Base-by-base conservation (phyloP, 805 yeast genomes). In the Maudiozyma serrabonitensis region DNA sequence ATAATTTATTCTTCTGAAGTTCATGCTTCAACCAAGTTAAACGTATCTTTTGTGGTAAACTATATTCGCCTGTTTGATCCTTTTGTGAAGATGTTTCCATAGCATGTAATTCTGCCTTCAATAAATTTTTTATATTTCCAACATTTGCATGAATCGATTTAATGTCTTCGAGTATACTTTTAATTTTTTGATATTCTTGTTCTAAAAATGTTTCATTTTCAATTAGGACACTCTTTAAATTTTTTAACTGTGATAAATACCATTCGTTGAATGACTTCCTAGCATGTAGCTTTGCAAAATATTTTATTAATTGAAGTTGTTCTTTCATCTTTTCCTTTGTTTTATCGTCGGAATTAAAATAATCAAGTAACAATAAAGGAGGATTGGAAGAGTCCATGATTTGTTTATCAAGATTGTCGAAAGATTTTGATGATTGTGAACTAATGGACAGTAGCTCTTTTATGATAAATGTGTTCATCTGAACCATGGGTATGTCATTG, bases 221-320 rank as follows among this genome's bases (percentile, higher is more conserved):
- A 15, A 50, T 40, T 19, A 67, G 44, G 8, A 63, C 68, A 21
- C 45, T 61, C 32, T 73, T 57, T 15, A 81, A 66, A 40, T 78
- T 80, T 23, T 69, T 66, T 6, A 76, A 58, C 44, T 80, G 71
- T 52, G 78, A 77, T 12, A 69, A 60, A 52, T 86, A 66, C 88
- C 87, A 82, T 46, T 73, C 75, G 54, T 76, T 78, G 86, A 87
- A 82, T 0, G 75, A 75, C 38, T 71, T 73, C 50, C 69, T 71
- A 0, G 86, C 78, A 56, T 76, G 78, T 31, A 73, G 68, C 31
- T 79, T 69, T 0, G 85, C 71, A 51, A 65, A 75, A 31, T 71
- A 75, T 57, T 79, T 78, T 41, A 81, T 65, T 12, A 74, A 51
- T 50, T 72, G 74, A 45, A 81, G 70, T 51, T 76, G 76, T n/a